Evolutionary conservation across 2,329 filamentous ascomycete genomes (phyloP).

Genomic region (Neonectria neomacrospora): DNA sequence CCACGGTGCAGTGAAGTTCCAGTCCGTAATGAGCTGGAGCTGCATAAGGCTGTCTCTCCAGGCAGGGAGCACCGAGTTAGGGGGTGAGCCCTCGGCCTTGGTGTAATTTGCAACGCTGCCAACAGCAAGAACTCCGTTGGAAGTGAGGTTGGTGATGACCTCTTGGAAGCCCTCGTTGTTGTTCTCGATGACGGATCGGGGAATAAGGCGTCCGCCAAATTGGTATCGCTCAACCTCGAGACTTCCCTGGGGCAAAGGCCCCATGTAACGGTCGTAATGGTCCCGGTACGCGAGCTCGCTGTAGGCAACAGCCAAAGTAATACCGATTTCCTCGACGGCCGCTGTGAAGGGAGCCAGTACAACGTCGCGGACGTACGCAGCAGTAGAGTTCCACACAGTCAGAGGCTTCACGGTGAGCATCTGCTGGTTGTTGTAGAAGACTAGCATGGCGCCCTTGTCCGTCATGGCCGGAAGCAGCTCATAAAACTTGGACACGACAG

Average conservation of each 20-base stretch:
- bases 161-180: constrained; percentile 42
- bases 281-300: not conserved
- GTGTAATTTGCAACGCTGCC: not conserved
- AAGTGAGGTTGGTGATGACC: constrained; percentile 37
- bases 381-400: constrained; percentile 56
- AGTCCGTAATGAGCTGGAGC: constrained; percentile 16
- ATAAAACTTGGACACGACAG: constrained; percentile 53
- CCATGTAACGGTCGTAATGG: not conserved
- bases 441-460: constrained; percentile 60
- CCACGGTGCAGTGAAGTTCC: constrained; percentile 42
- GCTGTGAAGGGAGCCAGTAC: not conserved
- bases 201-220: not conserved
- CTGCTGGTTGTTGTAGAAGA: constrained; percentile 52
- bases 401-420: constrained; percentile 56
- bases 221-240: not conserved
- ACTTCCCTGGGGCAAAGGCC: not conserved
- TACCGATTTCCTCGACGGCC: not conserved
- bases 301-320: not conserved
- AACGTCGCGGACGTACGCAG: constrained; percentile 48
- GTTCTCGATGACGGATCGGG: constrained; percentile 37
- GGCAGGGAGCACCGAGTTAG: not conserved
- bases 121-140: not conserved
- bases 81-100: not conserved
- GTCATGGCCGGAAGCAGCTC: constrained; percentile 52
- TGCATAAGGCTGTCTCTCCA: not conserved